Base-by-base conservation (phyloP, 1,284 basidiomycete species). In the Hypsizygus ulmarius region DNA sequence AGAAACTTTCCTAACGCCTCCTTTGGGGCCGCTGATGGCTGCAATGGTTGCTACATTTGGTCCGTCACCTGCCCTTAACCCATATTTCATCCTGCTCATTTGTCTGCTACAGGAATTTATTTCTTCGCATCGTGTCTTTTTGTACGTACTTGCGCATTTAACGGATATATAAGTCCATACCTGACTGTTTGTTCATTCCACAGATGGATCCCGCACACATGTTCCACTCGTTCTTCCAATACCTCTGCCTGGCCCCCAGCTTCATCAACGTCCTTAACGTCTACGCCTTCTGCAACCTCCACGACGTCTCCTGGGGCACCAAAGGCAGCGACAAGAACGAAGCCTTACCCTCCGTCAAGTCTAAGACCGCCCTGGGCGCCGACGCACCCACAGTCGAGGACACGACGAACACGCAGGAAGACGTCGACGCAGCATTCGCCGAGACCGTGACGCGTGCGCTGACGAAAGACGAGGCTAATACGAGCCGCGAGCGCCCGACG, bases 281-380 rank as follows among this genome's bases (percentile, higher is more conserved):
- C 34, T 93, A 92, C 59, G 88, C 89, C 1, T 94, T 93, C 71
- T 93, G 89, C 67, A 91, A 90, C 65, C 67, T 90, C 56, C 86
- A 88, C 66, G 87, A 89, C 63, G 87, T 85, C 11, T 84, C 81
- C 28, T 88, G 89, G 89, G 89, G 89, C 59, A 92, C 90, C 8
- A 92, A 91, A 64, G 92, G 91, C 21, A 87, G 84, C 41, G 92
- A 94, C 68, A 91, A 91, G 65, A 88, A 82, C 0, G 90, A 93
- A 53, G 83, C 85, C 1, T 73, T 94, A 11, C 92, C 91, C 0
- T 84, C 87, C 1, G 78, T 93, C 51, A 84, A 79, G 35, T 90
- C 82, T 6, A 83, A 79, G 59, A 85, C 86, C 64, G 72, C 73
- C 21, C 82, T 85, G 62, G 78, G 75, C 8, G 77, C 78, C 3